phyloP scores from a whole-genome alignment of 768 basidiomycete genomes.

The Wakefieldia striispora region DNA sequence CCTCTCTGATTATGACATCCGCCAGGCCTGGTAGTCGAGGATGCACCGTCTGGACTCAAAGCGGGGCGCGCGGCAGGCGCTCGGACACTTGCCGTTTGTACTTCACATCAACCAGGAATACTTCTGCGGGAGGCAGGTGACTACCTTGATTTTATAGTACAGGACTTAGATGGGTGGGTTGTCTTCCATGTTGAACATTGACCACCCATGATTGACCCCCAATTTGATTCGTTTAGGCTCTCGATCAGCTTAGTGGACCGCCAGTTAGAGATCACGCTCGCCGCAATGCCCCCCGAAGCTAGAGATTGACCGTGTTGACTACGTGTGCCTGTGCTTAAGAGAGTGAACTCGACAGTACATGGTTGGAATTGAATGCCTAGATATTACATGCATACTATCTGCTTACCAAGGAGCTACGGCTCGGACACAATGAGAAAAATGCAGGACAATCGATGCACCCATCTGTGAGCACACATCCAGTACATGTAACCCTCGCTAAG shows the following conservation, averaged over 20 bases:
- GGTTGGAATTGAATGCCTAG: neutral
- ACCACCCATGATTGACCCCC: neutral
- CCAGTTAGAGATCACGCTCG: conserved; percentile 23
- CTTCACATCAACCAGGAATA: conserved; percentile 61
- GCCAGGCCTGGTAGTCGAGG: conserved; percentile 84
- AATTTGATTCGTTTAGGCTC: conserved; percentile 8
- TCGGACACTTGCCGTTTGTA: conserved; percentile 78
- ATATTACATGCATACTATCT: no score
- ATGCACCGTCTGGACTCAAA: conserved; percentile 80
- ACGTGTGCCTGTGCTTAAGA: neutral
- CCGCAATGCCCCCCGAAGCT: conserved; percentile 12
- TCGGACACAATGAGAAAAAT: no score
- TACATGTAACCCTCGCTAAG: no score
- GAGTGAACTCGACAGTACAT: neutral
- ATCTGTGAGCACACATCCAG: no score
- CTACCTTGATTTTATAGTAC: conserved; percentile 62
- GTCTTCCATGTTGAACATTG: neutral
- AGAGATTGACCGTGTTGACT: neutral
- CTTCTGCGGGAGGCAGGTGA: conserved; percentile 41
- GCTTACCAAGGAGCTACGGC: no score
- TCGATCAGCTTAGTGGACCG: conserved; percentile 18
- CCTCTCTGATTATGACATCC: neutral
- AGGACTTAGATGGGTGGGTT: conserved; percentile 64
- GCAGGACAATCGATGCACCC: no score
- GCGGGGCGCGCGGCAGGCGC: conserved; percentile 77